phyloP scores from a whole-genome alignment of 768 basidiomycete genomes.

The Podaxis rugospora region DNA sequence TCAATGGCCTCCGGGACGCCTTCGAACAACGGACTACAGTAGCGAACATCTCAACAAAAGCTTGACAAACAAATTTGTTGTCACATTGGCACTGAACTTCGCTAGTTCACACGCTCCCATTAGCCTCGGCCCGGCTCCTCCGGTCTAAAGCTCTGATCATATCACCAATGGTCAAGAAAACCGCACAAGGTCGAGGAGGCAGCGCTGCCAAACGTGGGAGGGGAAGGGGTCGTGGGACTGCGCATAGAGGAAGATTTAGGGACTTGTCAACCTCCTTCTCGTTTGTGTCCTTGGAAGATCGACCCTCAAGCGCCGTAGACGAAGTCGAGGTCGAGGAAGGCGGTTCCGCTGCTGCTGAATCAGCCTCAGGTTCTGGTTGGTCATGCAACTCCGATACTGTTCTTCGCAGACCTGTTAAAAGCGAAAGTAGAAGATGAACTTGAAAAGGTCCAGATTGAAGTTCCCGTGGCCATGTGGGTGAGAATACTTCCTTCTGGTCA shows the following conservation, averaged over 20 bases:
- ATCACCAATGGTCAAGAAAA: conserved; percentile 38
- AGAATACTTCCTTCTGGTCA: conserved; percentile 23
- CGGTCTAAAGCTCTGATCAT: background rate
- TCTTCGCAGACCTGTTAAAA: background rate
- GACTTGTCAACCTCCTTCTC: background rate
- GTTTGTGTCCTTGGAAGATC: conserved; percentile 21
- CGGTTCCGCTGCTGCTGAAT: conserved; percentile 23
- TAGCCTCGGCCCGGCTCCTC: conserved; percentile 1
- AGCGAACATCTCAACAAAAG: conserved; percentile 50
- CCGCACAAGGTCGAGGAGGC: conserved; percentile 23
- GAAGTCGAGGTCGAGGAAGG: conserved; percentile 35
- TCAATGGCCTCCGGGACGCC: conserved; percentile 79
- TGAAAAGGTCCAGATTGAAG: conserved; percentile 35
- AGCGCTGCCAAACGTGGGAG: conserved; percentile 30
- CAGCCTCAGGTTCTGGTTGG: conserved; percentile 17
- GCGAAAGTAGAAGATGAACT: conserved; percentile 20
- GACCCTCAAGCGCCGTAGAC: conserved; percentile 59
- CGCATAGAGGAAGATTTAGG: conserved; percentile 17
- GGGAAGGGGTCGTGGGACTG: conserved; percentile 30
- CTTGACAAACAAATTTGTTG: conserved; percentile 11
- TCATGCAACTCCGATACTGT: background rate
- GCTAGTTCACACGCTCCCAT: background rate
- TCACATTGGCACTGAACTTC: background rate
- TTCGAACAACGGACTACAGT: conserved; percentile 70
- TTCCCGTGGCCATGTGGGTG: conserved; percentile 97